Conservation (phyloP, 2,329 filamentous ascomycete species). For the Pezicula rhizophila region DNA sequence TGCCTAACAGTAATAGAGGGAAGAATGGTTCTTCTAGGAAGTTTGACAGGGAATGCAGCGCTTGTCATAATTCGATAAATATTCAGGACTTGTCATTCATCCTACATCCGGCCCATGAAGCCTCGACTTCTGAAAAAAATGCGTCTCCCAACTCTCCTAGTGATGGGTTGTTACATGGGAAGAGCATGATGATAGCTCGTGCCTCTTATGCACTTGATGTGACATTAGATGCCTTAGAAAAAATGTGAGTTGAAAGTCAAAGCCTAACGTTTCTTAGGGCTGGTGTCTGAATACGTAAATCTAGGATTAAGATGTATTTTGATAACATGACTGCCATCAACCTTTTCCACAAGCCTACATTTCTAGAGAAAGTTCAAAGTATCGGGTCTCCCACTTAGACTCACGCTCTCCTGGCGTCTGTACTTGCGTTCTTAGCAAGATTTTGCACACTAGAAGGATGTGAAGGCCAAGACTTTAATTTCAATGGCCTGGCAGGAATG, state of each 20-base stretch:
- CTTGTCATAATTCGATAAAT: not conserved
- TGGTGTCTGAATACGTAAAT: not conserved
- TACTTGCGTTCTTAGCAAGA: constrained; percentile 22
- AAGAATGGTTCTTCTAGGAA: not conserved
- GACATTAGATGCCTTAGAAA: not conserved
- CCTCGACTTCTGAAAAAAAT: not conserved
- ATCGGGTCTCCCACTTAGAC: not conserved
- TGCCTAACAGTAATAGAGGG: not conserved
- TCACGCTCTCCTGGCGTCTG: constrained; percentile 24
- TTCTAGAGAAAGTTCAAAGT: not conserved
- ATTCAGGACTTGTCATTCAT: not conserved
- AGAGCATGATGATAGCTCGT: not conserved
- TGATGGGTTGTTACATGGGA: not conserved
- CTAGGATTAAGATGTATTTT: constrained; percentile 2
- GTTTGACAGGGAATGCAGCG: not conserved
- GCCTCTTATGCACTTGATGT: not conserved
- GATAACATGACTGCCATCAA: constrained; percentile 3
- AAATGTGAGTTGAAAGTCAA: not conserved
- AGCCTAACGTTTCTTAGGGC: not conserved
- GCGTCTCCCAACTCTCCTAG: not conserved
- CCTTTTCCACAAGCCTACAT: constrained; percentile 3
- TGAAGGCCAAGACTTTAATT: not conserved
- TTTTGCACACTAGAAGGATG: constrained; percentile 3
- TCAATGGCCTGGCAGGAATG: not conserved
- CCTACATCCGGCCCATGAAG: not conserved